A percentile compares a stretch with the other conserved stretches of the same genome.
These are phyloP conservation scores for Letharia lupina DNA, from an alignment of 495 filamentous ascomycete species.

Conservation along the genomic window DNA sequence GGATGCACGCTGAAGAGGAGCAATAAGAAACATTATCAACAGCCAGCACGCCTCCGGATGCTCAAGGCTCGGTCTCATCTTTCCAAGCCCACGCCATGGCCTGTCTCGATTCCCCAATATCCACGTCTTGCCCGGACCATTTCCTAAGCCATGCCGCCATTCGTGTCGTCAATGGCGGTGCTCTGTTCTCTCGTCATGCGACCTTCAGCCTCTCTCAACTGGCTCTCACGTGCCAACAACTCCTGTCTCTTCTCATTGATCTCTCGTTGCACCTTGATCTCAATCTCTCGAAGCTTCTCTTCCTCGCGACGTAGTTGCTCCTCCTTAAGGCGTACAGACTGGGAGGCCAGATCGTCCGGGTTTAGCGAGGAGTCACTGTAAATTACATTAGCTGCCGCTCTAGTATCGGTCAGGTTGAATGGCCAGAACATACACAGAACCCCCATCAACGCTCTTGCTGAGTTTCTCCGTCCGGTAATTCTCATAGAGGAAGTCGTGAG, in stretches of 20 bases:
- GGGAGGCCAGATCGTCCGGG: slow-evolving; percentile 90
- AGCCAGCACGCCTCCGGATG: neutral
- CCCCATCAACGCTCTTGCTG: slow-evolving; percentile 96
- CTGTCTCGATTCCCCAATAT: neutral
- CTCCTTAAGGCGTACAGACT: slow-evolving; percentile 97
- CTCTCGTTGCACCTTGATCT: slow-evolving; percentile 97
- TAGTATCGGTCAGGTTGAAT: neutral
- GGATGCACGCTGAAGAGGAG: slow-evolving; percentile 15
- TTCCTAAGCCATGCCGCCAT: slow-evolving; percentile 34
- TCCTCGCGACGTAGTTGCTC: slow-evolving; percentile 97
- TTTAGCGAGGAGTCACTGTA: slow-evolving; percentile 73
- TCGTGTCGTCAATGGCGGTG: slow-evolving; percentile 37
- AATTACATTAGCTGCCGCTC: slow-evolving; percentile 30
- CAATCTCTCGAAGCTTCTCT: slow-evolving; percentile 98
- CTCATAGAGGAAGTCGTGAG: slow-evolving; percentile 98
- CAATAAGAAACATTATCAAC: slow-evolving; percentile 12
- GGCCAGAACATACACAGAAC: slow-evolving; percentile 61
- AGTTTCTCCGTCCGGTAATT: slow-evolving; percentile 99
- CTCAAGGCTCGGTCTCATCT: neutral
- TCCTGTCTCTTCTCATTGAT: slow-evolving; percentile 99
- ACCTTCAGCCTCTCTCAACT: slow-evolving; percentile 89
- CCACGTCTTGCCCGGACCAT: neutral
- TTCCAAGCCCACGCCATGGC: neutral
- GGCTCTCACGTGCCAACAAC: slow-evolving; percentile 91
- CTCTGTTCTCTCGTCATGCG: slow-evolving; percentile 66